Conservation (phyloP, 1,284 basidiomycete genomes). For the Trichosporon ovoides region DNA sequence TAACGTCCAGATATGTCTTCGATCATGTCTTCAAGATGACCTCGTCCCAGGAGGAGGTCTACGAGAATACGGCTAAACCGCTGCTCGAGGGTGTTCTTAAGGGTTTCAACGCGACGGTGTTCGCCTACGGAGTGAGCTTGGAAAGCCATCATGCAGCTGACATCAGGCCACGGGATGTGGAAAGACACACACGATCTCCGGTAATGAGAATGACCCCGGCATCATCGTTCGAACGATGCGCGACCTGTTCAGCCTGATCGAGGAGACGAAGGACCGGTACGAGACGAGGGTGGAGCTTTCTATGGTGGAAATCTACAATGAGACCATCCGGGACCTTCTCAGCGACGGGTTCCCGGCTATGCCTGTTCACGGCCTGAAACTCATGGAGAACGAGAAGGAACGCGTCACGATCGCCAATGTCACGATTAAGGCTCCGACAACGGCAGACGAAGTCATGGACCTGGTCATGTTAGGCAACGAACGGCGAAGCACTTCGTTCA, state of each 20-base stretch:
- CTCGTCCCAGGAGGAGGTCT: conserved; percentile 78
- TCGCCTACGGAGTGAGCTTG: conserved; percentile 84
- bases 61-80: conserved; percentile 74
- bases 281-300: conserved; percentile 81
- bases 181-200: conserved; percentile 96
- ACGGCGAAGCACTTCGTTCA: conserved; percentile 82
- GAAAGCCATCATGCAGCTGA: neutral
- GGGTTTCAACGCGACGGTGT: conserved; percentile 94
- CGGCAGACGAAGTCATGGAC: conserved; percentile 85
- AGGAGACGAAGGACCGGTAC: conserved; percentile 73
- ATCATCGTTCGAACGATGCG: conserved; percentile 94
- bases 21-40: conserved; percentile 81
- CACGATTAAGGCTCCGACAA: conserved; percentile 67
- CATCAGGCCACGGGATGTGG: conserved; percentile 90
- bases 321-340: conserved; percentile 95
- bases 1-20: conserved; percentile 88
- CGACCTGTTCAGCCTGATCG: conserved; percentile 83
- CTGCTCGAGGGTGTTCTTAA: conserved; percentile 76
- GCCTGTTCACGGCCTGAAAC: conserved; percentile 75
- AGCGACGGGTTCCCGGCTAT: conserved; percentile 56
- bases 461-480: conserved; percentile 83
- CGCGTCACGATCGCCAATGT: conserved; percentile 78
- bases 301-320: conserved; percentile 96
- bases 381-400: conserved; percentile 79
- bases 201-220: conserved; percentile 78